A percentile compares a stretch with the other conserved stretches of the same genome.
Evolutionary conservation across 2,329 filamentous ascomycete genomes (phyloP).

Genomic region (Ophiocordyceps polyrhachis-furcata): DNA sequence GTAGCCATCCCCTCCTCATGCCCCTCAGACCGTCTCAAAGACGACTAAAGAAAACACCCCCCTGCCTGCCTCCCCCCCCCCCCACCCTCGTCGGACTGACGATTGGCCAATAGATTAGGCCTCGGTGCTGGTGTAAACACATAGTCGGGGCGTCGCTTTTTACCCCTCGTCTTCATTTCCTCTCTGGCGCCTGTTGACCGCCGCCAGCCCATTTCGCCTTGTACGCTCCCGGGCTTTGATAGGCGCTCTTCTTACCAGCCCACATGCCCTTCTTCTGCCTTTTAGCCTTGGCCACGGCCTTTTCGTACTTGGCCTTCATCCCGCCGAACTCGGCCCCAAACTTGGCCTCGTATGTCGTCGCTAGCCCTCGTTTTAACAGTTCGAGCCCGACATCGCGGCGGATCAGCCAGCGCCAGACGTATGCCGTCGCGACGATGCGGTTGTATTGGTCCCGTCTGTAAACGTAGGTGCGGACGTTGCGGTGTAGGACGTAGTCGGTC

Average conservation of each 20-base stretch:
- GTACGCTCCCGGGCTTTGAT: conserved; percentile 76
- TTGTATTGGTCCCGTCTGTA: conserved; percentile 84
- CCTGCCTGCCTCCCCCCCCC: no score
- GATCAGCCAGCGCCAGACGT: conserved; percentile 48
- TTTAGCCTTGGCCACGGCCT: conserved; percentile 49
- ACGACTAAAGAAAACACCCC: background rate
- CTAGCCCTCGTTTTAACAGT: conserved; percentile 71
- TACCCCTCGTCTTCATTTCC: conserved; percentile 3
- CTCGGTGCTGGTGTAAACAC: background rate
- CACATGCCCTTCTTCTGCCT: conserved; percentile 54
- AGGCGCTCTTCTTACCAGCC: conserved; percentile 40
- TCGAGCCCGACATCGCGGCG: conserved; percentile 70
- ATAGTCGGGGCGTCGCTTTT: no score
- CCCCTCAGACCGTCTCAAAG: background rate
- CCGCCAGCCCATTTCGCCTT: conserved; percentile 35
- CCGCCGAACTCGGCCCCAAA: conserved; percentile 75
- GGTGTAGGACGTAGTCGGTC: conserved; percentile 48
- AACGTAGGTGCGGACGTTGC: conserved; percentile 63
- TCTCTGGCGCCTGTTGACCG: conserved; percentile 2
- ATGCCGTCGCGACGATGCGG: conserved; percentile 73
- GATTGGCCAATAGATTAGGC: background rate
- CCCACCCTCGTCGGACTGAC: background rate
- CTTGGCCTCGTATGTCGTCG: conserved; percentile 89
- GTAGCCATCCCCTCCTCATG: background rate
- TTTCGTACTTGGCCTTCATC: conserved; percentile 42